phyloP scores from a whole-genome alignment of 139 green algal genomes.

The Eudorina sp. region DNA sequence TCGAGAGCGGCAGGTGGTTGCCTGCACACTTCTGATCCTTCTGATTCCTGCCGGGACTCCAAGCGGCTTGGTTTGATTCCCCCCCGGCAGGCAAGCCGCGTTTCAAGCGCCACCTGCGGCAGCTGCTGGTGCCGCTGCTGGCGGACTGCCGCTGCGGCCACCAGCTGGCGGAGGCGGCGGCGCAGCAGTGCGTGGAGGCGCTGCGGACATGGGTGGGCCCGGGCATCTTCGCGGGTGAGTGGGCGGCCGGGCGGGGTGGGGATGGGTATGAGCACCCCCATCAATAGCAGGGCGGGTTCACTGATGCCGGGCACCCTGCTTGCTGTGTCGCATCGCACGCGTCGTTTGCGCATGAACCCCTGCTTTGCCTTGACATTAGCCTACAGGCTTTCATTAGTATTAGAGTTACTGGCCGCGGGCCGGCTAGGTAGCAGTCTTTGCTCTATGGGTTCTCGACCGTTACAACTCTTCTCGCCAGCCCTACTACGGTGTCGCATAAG shows the following conservation, averaged over 20 bases:
- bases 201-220: slow-evolving; percentile 81
- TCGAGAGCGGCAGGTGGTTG: too few species aligned
- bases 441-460: too few species aligned
- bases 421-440: neutral
- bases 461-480: too few species aligned
- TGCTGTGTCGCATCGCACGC: too few species aligned
- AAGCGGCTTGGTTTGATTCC: too few species aligned
- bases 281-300: too few species aligned
- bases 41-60: too few species aligned
- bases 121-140: slow-evolving; percentile 84
- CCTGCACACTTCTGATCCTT: too few species aligned
- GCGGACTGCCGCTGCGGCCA: slow-evolving; percentile 70
- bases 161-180: slow-evolving; percentile 77
- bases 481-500: too few species aligned
- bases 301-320: too few species aligned
- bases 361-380: neutral
- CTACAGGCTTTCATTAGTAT: neutral
- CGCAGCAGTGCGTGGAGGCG: slow-evolving; percentile 64
- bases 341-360: neutral
- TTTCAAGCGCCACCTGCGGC: slow-evolving; percentile 86
- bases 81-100: slow-evolving; percentile 56
- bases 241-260: neutral
- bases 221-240: slow-evolving; percentile 56
- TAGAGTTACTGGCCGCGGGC: neutral
- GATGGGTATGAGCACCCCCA: neutral